phyloP scores from a whole-genome alignment of 495 filamentous ascomycete genomes.

The Penicillium maclennaniae region DNA sequence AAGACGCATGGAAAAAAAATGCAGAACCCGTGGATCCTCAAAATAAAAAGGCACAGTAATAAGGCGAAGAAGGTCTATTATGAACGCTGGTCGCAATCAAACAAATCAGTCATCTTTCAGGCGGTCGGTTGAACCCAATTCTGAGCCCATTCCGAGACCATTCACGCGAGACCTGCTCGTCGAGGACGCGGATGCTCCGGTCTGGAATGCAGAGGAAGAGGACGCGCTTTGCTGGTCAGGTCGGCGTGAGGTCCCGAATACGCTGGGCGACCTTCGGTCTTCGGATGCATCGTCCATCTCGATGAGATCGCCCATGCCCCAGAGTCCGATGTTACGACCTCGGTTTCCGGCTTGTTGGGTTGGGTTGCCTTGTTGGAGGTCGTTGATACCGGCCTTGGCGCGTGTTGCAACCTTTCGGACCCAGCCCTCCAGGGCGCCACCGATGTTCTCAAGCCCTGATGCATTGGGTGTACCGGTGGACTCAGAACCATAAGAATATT shows the following conservation, averaged over 20 bases:
- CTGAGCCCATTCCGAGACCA: constrained; percentile 13
- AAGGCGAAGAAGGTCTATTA: constrained; percentile 20
- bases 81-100: constrained; percentile 23
- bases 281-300: constrained; percentile 68
- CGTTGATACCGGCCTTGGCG: constrained; percentile 38
- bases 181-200: constrained; percentile 26
- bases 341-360: constrained; percentile 29
- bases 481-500: constrained; percentile 41
- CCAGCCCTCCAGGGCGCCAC: constrained; percentile 84
- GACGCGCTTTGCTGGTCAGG: constrained; percentile 19
- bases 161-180: constrained; percentile 43
- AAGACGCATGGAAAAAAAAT: constrained; percentile 6
- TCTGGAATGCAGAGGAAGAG: constrained; percentile 24
- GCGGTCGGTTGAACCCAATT: constrained; percentile 20
- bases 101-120: constrained; percentile 32
- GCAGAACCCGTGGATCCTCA: constrained; percentile 12
- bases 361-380: constrained; percentile 35
- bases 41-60: constrained; percentile 13
- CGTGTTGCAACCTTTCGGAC: constrained; percentile 69
- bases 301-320: constrained; percentile 68
- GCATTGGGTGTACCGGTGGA: constrained; percentile 38
- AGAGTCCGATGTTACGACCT: constrained; percentile 33
- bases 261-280: constrained; percentile 23
- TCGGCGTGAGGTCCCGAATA: constrained; percentile 17
- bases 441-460: constrained; percentile 73